These are phyloP conservation scores for Citrullus amarus DNA, from an alignment of 306 rosid species.

Conservation along the genomic window DNA sequence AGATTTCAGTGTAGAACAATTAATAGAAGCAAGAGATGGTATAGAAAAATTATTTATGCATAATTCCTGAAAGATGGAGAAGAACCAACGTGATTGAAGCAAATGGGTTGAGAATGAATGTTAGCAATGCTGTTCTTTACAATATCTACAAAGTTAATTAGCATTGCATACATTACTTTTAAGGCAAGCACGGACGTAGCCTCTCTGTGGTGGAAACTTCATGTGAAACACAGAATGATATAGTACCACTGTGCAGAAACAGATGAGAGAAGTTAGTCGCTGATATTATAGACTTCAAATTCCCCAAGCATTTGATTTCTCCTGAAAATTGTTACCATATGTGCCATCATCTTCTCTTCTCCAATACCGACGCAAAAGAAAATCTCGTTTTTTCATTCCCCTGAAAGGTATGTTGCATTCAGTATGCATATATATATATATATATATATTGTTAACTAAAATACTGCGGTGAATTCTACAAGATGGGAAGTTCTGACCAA, in stretches of 20 bases:
- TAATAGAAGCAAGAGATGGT: background rate
- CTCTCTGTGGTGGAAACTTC: slow-evolving; percentile 52
- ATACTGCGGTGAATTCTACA: background rate
- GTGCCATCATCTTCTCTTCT: slow-evolving; percentile 96
- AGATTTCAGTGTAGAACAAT: background rate
- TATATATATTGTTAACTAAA: background rate
- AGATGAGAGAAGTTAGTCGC: slow-evolving; percentile 17
- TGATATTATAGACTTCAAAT: slow-evolving; percentile 4
- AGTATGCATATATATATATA: slow-evolving; percentile 8
- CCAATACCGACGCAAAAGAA: slow-evolving; percentile 73
- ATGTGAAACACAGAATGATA: slow-evolving; percentile 69
- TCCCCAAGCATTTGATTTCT: slow-evolving; percentile 2
- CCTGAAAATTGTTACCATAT: slow-evolving; percentile 42
- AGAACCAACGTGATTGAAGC: background rate
- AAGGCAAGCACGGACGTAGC: slow-evolving; percentile 81
- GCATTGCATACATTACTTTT: slow-evolving; percentile 77
- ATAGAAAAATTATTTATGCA: background rate
- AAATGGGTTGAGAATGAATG: background rate
- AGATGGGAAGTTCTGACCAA: slow-evolving; percentile 39
- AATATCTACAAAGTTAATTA: background rate
- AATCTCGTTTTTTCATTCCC: slow-evolving; percentile 82
- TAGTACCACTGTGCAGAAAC: slow-evolving; percentile 48
- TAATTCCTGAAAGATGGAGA: background rate
- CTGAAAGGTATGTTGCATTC: slow-evolving; percentile 28
- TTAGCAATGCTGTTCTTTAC: background rate